Base-by-base conservation (phyloP, 345 rosid species). In the Euclidium syriacum region DNA sequence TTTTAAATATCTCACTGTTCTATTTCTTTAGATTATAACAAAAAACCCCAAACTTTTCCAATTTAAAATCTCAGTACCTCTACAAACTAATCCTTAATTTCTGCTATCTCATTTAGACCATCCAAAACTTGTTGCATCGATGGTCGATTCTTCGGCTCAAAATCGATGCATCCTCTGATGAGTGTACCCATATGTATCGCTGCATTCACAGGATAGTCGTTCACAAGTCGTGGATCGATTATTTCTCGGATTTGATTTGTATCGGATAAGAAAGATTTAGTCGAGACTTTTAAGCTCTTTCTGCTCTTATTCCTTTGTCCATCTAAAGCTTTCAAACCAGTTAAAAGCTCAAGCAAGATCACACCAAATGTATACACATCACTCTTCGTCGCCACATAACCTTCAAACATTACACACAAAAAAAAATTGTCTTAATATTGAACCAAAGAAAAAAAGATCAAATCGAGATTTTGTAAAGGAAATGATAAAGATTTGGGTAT, bases 311-410 rank as follows among this genome's bases (percentile, higher is more conserved):
- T 29, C 11, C 4, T 32, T 41, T 16, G 5, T 20, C 59, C 19
- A 52, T 32, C 42, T 53, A 4, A 64, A 64, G 68, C 60, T 29
- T 64, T 41, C 3, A 41, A 14, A 6, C 68, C 60, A 41, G 42
- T 52, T 41, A 64, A 22, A 20, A 64, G 7, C 25, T 64, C 68
- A 41, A 64, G 23, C 60, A 64, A 52, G 52, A 64, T 64, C 43
- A 64, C 52, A 41, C 68, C 68, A 64, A 64, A 32, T 64, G 68
- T 52, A 41, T 64, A 64, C 18, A 64, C 68, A 52, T 64, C 60
- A 24, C 68, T 64, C 43, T 52, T 64, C 16, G 11, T 52, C 0
- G 33, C 25, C 52, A 52, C 14, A 41, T 64, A 34, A 29, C 68
- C 68, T 64, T n/a, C 23, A 6, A 10, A 30, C 22, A 38, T 62